Evolutionary conservation across 2,329 filamentous ascomycete genomes (phyloP).

Genomic region (Pestalotiopsis sp.): DNA sequence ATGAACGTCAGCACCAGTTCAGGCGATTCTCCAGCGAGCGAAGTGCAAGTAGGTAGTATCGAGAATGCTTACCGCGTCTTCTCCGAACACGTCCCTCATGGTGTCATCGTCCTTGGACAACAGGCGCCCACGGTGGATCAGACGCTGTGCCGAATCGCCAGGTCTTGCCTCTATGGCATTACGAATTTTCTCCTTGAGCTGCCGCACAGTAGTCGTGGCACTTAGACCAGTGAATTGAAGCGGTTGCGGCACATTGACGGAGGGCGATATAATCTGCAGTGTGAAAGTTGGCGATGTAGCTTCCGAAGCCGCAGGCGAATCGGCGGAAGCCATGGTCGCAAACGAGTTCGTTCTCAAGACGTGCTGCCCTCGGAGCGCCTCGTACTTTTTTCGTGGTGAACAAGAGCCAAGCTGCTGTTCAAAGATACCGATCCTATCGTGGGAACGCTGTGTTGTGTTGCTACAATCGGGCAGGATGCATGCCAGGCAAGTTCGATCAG

Average conservation of each 20-base stretch:
- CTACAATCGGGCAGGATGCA: background rate
- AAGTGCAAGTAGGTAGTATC: background rate
- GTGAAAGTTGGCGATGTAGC: slow-evolving; percentile 46
- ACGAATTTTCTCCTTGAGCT: slow-evolving; percentile 62
- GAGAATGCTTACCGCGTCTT: slow-evolving; percentile 47
- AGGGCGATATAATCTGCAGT: slow-evolving; percentile 62
- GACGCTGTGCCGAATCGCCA: slow-evolving; percentile 55
- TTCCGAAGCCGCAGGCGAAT: slow-evolving; percentile 26
- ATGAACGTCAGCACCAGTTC: slow-evolving; percentile 1
- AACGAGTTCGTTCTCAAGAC: background rate
- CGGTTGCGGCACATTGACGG: slow-evolving; percentile 52
- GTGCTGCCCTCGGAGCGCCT: background rate
- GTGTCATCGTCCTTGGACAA: slow-evolving; percentile 57
- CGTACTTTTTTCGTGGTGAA: background rate
- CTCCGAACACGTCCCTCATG: slow-evolving; percentile 59
- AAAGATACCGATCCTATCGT: background rate
- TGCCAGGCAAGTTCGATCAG: background rate
- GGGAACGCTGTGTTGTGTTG: background rate
- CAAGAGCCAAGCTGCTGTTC: background rate
- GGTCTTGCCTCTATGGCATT: slow-evolving; percentile 52
- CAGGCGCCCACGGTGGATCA: slow-evolving; percentile 64
- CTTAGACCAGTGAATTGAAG: slow-evolving; percentile 52
- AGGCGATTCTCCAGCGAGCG: too few relatives aligned
- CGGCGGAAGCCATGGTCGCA: slow-evolving; percentile 41
- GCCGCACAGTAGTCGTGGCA: slow-evolving; percentile 53